phyloP scores from a whole-genome alignment of 352 stramenopile species.

The Sclerospora graminicola region DNA sequence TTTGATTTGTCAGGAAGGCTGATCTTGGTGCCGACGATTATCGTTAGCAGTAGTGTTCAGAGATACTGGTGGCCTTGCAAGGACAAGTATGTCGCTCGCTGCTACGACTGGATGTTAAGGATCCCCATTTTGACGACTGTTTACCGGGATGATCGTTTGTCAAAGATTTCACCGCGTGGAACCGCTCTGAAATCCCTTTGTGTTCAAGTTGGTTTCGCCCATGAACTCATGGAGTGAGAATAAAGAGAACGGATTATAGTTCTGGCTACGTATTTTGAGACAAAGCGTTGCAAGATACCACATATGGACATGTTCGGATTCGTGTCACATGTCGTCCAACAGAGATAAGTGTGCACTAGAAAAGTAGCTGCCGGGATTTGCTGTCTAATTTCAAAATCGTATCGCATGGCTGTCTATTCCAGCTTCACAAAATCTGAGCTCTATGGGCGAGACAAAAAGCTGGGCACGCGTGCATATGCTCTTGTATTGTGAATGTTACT shows the following conservation, averaged over 20 bases:
- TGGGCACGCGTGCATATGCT: too few species aligned
- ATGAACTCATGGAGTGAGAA: conserved; percentile 55
- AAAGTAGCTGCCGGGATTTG: background rate
- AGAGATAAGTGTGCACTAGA: conserved; percentile 33
- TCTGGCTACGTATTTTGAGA: conserved; percentile 75
- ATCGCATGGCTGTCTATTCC: conserved; percentile 6
- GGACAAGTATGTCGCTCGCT: conserved; percentile 77
- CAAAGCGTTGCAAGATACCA: conserved; percentile 66
- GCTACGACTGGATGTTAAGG: conserved; percentile 76
- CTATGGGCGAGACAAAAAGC: too few species aligned
- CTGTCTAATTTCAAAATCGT: conserved; percentile 4
- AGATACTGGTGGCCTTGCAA: conserved; percentile 71
- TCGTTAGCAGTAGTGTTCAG: conserved; percentile 23
- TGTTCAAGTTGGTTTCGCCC: conserved; percentile 79
- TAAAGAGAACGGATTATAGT: conserved; percentile 76
- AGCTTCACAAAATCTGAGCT: too few species aligned
- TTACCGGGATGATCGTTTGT: conserved; percentile 80
- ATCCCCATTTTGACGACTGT: conserved; percentile 85
- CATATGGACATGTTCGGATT: conserved; percentile 79
- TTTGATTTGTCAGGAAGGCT: conserved; percentile 56
- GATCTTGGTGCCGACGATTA: conserved; percentile 37
- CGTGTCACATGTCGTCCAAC: conserved; percentile 75
- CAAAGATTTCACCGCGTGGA: conserved; percentile 87
- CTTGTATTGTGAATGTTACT: too few species aligned
- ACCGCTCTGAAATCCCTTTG: conserved; percentile 81